Base-by-base conservation (phyloP, 768 basidiomycete species). In the Bullera alba region DNA sequence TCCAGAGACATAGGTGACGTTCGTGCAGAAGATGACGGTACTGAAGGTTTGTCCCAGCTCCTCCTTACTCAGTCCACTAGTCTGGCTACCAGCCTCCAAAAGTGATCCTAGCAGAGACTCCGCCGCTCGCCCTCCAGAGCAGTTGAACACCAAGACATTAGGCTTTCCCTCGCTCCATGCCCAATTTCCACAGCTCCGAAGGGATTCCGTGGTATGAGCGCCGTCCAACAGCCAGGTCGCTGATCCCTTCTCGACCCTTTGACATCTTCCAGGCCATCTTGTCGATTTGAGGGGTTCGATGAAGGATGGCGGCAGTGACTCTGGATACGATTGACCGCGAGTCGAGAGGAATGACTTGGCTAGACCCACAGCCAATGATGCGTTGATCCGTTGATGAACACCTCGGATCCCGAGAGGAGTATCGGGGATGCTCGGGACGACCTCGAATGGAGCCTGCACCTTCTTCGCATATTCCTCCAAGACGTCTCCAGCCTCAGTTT, bases 201-300 rank as follows among this genome's bases (percentile, higher is more conserved):
- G 76, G 63, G 90, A 95, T 67, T 97, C 95, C 12, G 79, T 73
- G 0, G 95, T 99, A 70, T 99, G 95, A 10, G 95, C 92, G 0
- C 95, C 95, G 67, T 97, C 95, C 12, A 99, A 75, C 71, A 83
- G 88, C 95, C 95, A 97, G 2, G 80, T 85, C 5, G 79, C 77
- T 15, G 71, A 63, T 1, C 72, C 43, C 32, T 79, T 46, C 5
- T 46, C 17, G 12, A 93, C 80, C 7, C 79, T 80, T 73, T 99
- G 95, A 69, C 95, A 99, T 38, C 95, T 81, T 12, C 93, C 95
- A 8, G 95, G 92, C 93, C 95, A 99, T 53, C 76, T 80, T 3
- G 90, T 79, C 17, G 77, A 73, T 60, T 80, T 73, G 19, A 97
- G 75, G 2, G 85, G 91, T 17, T 74, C 61, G 28, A 82, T 63